Conservation (phyloP, 371 early-diverging fungal genomes). For the Coemansia sp. region DNA sequence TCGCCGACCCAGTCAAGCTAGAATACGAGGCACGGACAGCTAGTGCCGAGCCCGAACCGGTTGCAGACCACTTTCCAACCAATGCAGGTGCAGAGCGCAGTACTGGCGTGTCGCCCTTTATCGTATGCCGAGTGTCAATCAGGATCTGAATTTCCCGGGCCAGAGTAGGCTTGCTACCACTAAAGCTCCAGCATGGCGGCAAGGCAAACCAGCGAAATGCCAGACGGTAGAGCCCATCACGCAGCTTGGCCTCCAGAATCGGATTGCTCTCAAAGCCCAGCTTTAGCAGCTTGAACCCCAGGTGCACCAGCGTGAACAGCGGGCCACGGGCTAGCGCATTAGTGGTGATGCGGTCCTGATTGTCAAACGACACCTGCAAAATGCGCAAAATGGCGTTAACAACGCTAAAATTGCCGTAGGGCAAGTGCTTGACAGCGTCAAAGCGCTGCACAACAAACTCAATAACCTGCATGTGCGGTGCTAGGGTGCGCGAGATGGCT, state of each 20-base stretch:
- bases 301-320: constrained; percentile 72
- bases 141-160: constrained; percentile 68
- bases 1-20: background rate
- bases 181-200: constrained; percentile 61
- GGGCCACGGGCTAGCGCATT: constrained; percentile 75
- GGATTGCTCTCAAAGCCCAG: constrained; percentile 58
- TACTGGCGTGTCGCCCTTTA: constrained; percentile 63
- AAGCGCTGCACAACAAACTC: constrained; percentile 82
- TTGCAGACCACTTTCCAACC: constrained; percentile 10
- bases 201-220: constrained; percentile 77
- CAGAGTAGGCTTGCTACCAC: constrained; percentile 66
- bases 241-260: constrained; percentile 64
- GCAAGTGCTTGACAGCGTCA: constrained; percentile 67
- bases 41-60: constrained; percentile 1
- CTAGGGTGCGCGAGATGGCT: constrained; percentile 63
- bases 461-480: constrained; percentile 82
- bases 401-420: constrained; percentile 67
- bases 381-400: constrained; percentile 74
- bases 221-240: constrained; percentile 61
- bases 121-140: constrained; percentile 63
- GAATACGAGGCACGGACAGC: background rate
- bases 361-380: constrained; percentile 71
- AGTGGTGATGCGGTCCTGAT: constrained; percentile 58
- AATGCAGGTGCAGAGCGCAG: background rate
- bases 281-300: constrained; percentile 74